A percentile compares a stretch with the other conserved stretches of the same genome.
Conservation (phyloP, 2,329 filamentous ascomycete genomes). For the Phoma sp. region DNA sequence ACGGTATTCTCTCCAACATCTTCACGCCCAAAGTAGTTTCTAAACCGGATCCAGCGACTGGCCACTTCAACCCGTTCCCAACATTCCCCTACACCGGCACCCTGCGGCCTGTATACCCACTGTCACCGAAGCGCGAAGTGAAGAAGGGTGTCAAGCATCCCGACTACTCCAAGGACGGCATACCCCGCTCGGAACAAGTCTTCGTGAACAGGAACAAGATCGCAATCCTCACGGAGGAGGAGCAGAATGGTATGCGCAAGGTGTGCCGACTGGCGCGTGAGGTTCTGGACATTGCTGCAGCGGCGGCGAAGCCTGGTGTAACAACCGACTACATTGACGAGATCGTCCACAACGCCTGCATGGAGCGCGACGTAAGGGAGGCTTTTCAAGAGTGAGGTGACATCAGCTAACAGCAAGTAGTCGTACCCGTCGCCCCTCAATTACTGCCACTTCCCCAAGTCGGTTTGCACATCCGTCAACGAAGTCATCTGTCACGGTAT, state of each 20-base stretch:
- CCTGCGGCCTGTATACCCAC: slow-evolving; percentile 79
- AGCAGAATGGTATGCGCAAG: slow-evolving; percentile 89
- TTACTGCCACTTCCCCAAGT: slow-evolving; percentile 97
- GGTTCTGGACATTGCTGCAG: slow-evolving; percentile 89
- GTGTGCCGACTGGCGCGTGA: slow-evolving; percentile 87
- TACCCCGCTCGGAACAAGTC: slow-evolving; percentile 69
- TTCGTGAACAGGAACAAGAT: slow-evolving; percentile 80
- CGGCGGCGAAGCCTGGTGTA: slow-evolving; percentile 84
- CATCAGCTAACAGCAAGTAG: slow-evolving; percentile 57
- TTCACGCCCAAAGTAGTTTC: slow-evolving; percentile 82
- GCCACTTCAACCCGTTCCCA: slow-evolving; percentile 91
- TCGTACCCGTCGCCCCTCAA: slow-evolving; percentile 94
- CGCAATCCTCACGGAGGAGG: slow-evolving; percentile 78
- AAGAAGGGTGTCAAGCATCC: slow-evolving; percentile 83
- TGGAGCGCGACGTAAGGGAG: slow-evolving; percentile 82
- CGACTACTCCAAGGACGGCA: slow-evolving; percentile 87
- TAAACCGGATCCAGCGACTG: slow-evolving; percentile 91
- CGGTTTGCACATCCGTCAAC: slow-evolving; percentile 94
- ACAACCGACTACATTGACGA: slow-evolving; percentile 96
- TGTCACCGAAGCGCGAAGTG: slow-evolving; percentile 58
- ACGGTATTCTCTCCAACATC: slow-evolving; percentile 75
- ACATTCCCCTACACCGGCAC: slow-evolving; percentile 82
- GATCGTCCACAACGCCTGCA: slow-evolving; percentile 90
- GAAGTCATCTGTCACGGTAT: slow-evolving; percentile 99
- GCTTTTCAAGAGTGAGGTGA: background rate